Evolutionary conservation across 306 rosid species (phyloP).

Genomic region (Inga oerstediana): DNA sequence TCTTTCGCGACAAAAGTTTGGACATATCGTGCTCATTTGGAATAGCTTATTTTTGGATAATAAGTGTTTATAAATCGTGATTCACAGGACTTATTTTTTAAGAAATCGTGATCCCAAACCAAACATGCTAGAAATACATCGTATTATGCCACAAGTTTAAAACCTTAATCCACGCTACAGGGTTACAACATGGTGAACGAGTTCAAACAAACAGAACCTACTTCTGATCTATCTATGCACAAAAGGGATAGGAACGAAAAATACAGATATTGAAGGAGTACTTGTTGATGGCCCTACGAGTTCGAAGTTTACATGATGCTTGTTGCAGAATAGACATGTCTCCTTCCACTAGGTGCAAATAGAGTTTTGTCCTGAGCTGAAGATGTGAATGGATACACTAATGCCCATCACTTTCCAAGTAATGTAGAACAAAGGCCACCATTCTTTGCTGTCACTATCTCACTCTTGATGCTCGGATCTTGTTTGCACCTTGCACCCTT

Average conservation of each 20-base stretch:
- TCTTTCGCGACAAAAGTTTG: not conserved
- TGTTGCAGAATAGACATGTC: slow-evolving; percentile 37
- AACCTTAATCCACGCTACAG: not conserved
- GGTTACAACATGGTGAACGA: not conserved
- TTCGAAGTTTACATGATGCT: slow-evolving; percentile 19
- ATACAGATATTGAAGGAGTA: not conserved
- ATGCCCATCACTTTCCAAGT: slow-evolving; percentile 45
- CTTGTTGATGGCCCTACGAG: slow-evolving; percentile 5
- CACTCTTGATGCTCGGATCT: slow-evolving; percentile 51
- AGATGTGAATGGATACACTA: slow-evolving; percentile 26
- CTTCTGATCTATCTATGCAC: not conserved
- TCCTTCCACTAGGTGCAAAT: slow-evolving; percentile 21
- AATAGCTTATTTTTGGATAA: no score
- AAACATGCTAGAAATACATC: not conserved
- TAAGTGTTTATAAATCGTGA: no score
- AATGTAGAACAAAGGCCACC: slow-evolving; percentile 51
- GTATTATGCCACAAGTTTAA: not conserved
- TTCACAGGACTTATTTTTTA: no score
- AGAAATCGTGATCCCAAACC: no score
- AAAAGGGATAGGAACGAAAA: not conserved
- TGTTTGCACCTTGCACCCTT: slow-evolving; percentile 31
- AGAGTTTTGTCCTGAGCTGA: slow-evolving; percentile 42
- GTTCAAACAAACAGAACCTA: not conserved
- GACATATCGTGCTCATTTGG: no score
- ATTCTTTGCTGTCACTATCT: slow-evolving; percentile 39